phyloP scores from a whole-genome alignment of 176 grass and related monocot genomes.

The Urochloa ruziziensis region DNA sequence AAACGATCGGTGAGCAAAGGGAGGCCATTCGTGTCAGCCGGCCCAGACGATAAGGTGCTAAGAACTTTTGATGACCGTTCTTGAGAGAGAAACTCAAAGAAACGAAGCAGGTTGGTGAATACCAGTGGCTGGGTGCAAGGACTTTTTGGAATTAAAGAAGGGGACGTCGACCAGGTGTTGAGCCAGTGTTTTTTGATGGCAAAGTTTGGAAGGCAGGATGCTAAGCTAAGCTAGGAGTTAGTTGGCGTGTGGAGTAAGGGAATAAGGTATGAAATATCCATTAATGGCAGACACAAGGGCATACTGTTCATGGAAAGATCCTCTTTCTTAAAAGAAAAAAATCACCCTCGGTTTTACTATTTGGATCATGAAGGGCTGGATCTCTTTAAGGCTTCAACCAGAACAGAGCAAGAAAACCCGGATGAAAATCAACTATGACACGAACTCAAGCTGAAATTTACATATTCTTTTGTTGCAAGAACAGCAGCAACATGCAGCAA shows the following conservation, averaged over 20 bases:
- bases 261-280: constrained; percentile 27
- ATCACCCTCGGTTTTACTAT: background rate
- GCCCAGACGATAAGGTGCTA: constrained; percentile 16
- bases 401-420: background rate
- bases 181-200: constrained; percentile 26
- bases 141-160: constrained; percentile 50
- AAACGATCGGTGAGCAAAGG: constrained; percentile 41
- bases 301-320: constrained; percentile 24
- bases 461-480: background rate
- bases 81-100: background rate
- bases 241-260: constrained; percentile 24
- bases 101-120: constrained; percentile 24
- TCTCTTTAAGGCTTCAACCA: background rate
- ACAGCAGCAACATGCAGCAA: constrained; percentile 1
- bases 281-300: constrained; percentile 1
- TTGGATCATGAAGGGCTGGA: constrained; percentile 27
- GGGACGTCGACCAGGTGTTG: constrained; percentile 25
- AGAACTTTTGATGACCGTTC: background rate
- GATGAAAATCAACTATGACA: background rate
- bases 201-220: constrained; percentile 9
- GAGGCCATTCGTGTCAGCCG: constrained; percentile 27
- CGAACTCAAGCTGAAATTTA: background rate
- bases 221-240: constrained; percentile 23
- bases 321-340: background rate
- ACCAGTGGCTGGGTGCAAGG: background rate